A percentile compares a stretch with the other conserved stretches of the same genome.
Evolutionary conservation across 352 stramenopile genomes (phyloP).

Genomic region (Blastocystis sp.): DNA sequence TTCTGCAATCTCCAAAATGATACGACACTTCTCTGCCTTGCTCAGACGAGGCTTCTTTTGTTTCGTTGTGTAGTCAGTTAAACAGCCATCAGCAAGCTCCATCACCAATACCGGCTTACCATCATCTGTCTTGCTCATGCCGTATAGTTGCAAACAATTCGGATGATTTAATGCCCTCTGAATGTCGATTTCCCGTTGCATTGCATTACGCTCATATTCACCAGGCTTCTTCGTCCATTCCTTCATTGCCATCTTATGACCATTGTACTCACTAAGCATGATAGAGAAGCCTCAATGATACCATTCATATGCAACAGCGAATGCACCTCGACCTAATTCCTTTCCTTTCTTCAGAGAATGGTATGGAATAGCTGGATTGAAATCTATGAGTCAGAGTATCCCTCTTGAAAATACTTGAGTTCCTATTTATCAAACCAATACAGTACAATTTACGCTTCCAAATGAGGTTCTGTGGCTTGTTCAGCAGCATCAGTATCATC

Average conservation of each 20-base stretch:
- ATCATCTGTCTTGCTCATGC: not conserved
- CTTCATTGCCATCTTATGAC: not conserved
- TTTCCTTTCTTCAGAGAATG: not conserved
- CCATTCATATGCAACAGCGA: not conserved
- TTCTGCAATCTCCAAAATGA: constrained; percentile 40
- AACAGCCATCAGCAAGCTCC: not conserved
- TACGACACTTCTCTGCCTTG: constrained; percentile 10
- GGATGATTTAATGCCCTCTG: not conserved
- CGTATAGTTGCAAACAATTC: constrained; percentile 20
- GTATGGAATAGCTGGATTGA: not conserved
- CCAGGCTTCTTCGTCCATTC: not conserved
- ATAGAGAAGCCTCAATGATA: not conserved
- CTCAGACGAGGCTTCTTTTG: not conserved
- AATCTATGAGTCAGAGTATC: not conserved
- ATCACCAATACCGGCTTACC: not conserved
- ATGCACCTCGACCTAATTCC: not conserved
- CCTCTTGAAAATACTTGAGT: not conserved
- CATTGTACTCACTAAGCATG: not conserved
- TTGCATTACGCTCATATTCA: not conserved
- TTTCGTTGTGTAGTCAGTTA: not conserved
- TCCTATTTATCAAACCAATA: not conserved
- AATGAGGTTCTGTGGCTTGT: not conserved
- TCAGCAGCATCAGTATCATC: not conserved
- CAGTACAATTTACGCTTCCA: not conserved
- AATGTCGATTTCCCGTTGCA: constrained; percentile 11